Base-by-base conservation (phyloP, 495 filamentous ascomycete species). In the Filosporella fistucella region DNA sequence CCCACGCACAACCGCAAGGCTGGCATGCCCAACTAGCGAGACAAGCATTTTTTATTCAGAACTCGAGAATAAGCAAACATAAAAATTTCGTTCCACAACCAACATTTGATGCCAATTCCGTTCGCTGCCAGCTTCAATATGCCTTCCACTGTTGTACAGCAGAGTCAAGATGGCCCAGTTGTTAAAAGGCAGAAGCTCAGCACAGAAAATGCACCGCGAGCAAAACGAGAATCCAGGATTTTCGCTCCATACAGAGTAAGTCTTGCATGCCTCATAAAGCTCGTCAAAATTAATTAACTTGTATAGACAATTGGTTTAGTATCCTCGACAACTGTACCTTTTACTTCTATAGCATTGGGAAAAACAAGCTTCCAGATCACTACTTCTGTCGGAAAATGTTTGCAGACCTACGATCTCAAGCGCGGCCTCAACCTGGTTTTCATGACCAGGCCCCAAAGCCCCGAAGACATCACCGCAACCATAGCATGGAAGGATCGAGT, bases 351-450 rank as follows among this genome's bases (percentile, higher is more conserved):
- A 18, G 88, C 93, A 3, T 70, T 96, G 13, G 93, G 93, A 45
- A 95, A 94, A 63, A 87, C 89, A 5, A 95, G 90, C 14, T 96
- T 93, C 63, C 93, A 99, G 59, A 87, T 99, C 64, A 96, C 93
- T 12, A 97, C 94, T 30, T 96, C 88, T 0, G 87, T 91, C 40
- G 91, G 90, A 52, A 80, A 82, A 52, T 85, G 82, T 34, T 77
- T 99, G 11, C 93, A 97, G 62, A 97, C 93, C 1, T 97, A 97
- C 66, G 93, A 97, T 62, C 68, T 97, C 41, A 86, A 82, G 56
- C 82, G 77, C 62, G 91, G 90, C 18, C 73, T 99, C 60, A 91
- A 89, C 55, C 78, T 97, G 33, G 78, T 96, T 45, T 99, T 97
- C 60, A 75, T 96, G 45, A 96, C 86, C 18, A 77, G 88, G 29